Base-by-base conservation (phyloP, 768 basidiomycete species). In the Hericium coralloides region DNA sequence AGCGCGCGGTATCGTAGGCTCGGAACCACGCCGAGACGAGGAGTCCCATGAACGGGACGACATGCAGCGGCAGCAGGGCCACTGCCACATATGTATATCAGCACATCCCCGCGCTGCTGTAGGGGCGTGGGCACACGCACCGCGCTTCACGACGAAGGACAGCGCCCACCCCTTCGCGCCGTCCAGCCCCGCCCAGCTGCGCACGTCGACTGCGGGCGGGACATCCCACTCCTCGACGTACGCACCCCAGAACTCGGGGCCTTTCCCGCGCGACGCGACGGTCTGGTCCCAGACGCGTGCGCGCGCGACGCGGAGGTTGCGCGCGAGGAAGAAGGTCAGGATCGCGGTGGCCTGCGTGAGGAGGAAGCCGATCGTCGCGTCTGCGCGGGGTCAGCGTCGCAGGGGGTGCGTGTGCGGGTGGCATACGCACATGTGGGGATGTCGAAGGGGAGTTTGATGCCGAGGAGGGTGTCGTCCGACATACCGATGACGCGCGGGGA, bases 271-370 rank as follows among this genome's bases (percentile, higher is more conserved):
- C 4, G 92, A 95, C 6, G 78, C 72, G 26, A 95, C 83, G 0
- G 92, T 95, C 66, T 94, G 86, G 18, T 81, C 84, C 81, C 84
- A 91, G 12, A 82, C 92, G 12, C 87, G 79, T 54, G 82, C 81
- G 2, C 86, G 80, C 0, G 92, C 90, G 47, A 93, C 79, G 25
- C 83, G 80, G 49, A 95, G 83, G 69, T 95, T 95, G 49, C 82
- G 82, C 26, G 84, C 78, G 52, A 98, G 79, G 72, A 95, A 95
- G 74, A 88, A 95, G 2, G 75, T 77, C 52, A 95, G 76, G 56
- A 98, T 86, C 18, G 71, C 70, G 0, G 89, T 88, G 38, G 89
- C 66, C 72, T 95, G 92, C 0, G 81, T 74, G 9, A 87, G 84
- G 4, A 94, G 66, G 55, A 93, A 78, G 53, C 92, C 74, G 14